phyloP scores from a whole-genome alignment of 352 stramenopile genomes.

The Globisporangium alternatum region DNA sequence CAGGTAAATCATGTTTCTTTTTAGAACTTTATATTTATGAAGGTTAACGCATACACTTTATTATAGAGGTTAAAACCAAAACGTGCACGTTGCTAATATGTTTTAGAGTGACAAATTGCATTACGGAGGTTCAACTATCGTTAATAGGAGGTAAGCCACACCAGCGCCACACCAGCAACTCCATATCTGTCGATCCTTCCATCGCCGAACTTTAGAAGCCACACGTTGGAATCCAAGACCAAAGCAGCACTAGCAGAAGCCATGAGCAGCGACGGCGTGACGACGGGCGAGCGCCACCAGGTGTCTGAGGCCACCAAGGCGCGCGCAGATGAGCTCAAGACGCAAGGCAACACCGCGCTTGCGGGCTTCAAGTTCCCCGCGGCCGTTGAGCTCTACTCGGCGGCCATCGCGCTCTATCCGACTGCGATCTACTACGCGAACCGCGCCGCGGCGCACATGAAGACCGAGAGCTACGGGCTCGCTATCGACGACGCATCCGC shows the following conservation, averaged over 20 bases:
- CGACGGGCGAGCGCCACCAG: slow-evolving; percentile 46
- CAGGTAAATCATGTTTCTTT: neutral
- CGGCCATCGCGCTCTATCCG: slow-evolving; percentile 84
- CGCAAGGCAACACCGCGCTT: slow-evolving; percentile 82
- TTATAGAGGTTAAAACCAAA: neutral
- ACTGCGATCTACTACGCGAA: slow-evolving; percentile 95
- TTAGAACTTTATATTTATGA: neutral
- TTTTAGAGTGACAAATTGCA: neutral
- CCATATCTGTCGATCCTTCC: neutral
- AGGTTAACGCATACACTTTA: no score
- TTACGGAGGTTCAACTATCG: neutral
- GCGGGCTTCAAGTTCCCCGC: slow-evolving; percentile 75
- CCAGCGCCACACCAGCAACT: neutral
- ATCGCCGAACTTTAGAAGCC: slow-evolving; percentile 9
- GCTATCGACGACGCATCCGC: slow-evolving; percentile 96
- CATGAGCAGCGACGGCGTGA: slow-evolving; percentile 42
- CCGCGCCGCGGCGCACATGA: slow-evolving; percentile 95
- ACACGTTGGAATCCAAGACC: slow-evolving; percentile 3
- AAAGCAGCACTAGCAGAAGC: slow-evolving; percentile 8
- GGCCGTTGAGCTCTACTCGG: slow-evolving; percentile 87
- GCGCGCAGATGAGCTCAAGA: slow-evolving; percentile 78
- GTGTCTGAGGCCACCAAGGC: slow-evolving; percentile 61
- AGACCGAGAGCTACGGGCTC: slow-evolving; percentile 98
- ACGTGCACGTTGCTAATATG: neutral
- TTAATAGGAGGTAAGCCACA: neutral